phyloP scores from a whole-genome alignment of 2,329 filamentous ascomycete species.

The Pseudogymnoascus sp. region DNA sequence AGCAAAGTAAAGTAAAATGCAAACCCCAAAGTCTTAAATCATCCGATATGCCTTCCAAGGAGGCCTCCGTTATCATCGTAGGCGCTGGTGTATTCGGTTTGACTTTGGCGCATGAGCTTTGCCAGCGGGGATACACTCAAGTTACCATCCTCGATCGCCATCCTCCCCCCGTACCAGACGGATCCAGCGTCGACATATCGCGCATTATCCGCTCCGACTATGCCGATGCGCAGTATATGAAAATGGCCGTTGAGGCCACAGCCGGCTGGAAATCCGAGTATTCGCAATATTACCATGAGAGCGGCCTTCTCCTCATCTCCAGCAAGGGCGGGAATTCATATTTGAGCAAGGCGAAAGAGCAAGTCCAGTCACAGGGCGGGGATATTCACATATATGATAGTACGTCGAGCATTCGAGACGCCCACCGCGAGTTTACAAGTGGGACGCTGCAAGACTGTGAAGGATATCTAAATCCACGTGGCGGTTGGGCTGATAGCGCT shows the following conservation, averaged over 20 bases:
- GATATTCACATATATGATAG: background rate
- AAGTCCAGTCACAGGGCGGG: background rate
- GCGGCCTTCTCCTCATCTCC: background rate
- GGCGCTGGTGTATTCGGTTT: conserved; percentile 54
- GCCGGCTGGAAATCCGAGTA: conserved; percentile 4
- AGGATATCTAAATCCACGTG: background rate
- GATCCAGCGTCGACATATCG: conserved; percentile 54
- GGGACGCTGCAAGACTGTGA: background rate
- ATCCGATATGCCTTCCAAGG: background rate
- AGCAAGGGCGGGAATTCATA: background rate
- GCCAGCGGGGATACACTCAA: conserved; percentile 45
- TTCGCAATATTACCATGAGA: background rate
- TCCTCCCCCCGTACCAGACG: conserved; percentile 51
- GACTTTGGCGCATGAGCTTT: conserved; percentile 62
- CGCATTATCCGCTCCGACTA: conserved; percentile 72
- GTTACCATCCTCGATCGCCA: conserved; percentile 56
- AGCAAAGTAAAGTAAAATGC: background rate
- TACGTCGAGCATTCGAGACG: background rate
- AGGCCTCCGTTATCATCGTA: conserved; percentile 50
- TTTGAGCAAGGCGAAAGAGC: background rate
- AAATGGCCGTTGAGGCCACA: background rate
- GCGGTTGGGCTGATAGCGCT: conserved; percentile 22
- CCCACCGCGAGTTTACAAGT: background rate
- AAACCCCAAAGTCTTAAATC: background rate
- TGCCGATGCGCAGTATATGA: conserved; percentile 45